Evolutionary conservation across 441 rosid genomes (phyloP), one percentile per base, ranked within the genome.

Genomic region (Hura crepitans): DNA sequence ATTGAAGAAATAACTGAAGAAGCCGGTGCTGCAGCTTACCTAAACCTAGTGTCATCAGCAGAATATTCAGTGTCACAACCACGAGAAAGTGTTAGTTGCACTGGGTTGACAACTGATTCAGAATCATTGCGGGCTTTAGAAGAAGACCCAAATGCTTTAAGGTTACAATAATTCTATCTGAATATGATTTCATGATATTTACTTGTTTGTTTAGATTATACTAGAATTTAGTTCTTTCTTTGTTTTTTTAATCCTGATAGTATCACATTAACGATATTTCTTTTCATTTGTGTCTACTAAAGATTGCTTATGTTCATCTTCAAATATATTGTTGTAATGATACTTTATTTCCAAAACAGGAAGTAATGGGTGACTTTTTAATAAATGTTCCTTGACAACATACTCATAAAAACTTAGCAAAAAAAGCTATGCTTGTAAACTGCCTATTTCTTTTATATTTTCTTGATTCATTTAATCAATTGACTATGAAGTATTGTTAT

Each of bases 1-100:
- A 86, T 92, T 78, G 96, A 92, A 87, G 97, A 92, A 66, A 85
- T 90, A 76, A 86, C 87, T 66, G 97, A 90, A 80, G 87, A 86
- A 71, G 79, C 31, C 46, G 78, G 25, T 71, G 53, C 75, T 51
- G 58, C 64, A 55, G 70, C 87, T 65, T 84, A 84, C 59, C 74
- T 69, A 66, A 80, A 71, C 58, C 78, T 61, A 75, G 80, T 75
- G 53, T 58, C 79, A 50, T 73, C 81, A 23, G 62, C 70, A 58
- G 82, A 78, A 55, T 62, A 47, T 60, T 50, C 78, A 50, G 79
- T 49, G 31, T 74, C 69, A 30, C 86, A 72, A 66, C 75, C 79
- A 57, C 79, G 10, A 68, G 83, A 72, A 68, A 70, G 50, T 53
- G 53, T 45, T 64, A 66, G 53, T 68, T 68, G 33, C 46, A 68